Base-by-base conservation (phyloP, 768 basidiomycete genomes). In the Leccinum arenicola region DNA sequence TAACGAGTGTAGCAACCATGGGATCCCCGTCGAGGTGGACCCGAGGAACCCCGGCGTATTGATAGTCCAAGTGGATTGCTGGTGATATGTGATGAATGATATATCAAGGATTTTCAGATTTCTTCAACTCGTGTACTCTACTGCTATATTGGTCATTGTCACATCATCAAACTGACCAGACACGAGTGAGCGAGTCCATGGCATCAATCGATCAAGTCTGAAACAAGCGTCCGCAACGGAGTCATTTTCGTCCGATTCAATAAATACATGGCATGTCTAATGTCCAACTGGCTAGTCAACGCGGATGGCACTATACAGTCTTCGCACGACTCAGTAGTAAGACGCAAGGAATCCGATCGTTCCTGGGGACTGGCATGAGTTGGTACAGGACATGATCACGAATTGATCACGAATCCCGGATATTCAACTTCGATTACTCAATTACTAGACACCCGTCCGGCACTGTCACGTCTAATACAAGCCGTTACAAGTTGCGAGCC, bases 271-370 rank as follows among this genome's bases (percentile, higher is more conserved):
- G 19, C 40, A 36, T 11, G n/a, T 17, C 29, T 40, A 29, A 54
- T 1, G 11, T 62, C 61, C 61, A 55, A 35, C 27, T 36, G 6
- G 27, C 61, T 70, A 84, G 65, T 94, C 91, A 52, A 93, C 83
- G 40, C 92, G 86, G 62, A 93, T 90, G 31, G 90, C 84, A 57
- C 81, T 82, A 9, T 97, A 98, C 58, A 98, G 74, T 73, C 79
- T 83, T 60, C 89, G 81, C 45, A 97, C 83, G 17, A 91, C 92
- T 87, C 91, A 4, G 25, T 1, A 95, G 65, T 94, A 95, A 5
- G 89, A 84, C 19, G 93, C 89, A 43, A 94, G 78, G 79, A 95
- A 97, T 8, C 95, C 95, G 64, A 97, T 93, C 11, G 92, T 89
- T 40, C 92, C 92, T 87, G 67, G 35, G n/a, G n/a, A 56, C 51